Evolutionary conservation across 345 rosid species (phyloP).

Genomic region (Hibiscus syriacus): DNA sequence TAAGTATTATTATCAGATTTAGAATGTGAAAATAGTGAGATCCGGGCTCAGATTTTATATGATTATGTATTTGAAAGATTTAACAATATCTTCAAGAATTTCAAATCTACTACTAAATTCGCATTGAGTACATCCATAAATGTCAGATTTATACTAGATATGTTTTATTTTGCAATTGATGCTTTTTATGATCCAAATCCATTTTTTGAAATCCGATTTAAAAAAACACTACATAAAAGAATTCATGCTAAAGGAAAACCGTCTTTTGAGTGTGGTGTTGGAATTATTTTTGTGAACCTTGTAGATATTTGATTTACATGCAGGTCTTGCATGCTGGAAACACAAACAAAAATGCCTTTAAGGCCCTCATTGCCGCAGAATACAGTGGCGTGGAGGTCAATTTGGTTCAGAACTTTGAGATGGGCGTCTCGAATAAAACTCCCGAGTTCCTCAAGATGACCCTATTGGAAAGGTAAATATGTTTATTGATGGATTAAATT

Average conservation of each 20-base stretch:
- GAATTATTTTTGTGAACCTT: background rate
- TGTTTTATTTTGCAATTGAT: too few relatives aligned
- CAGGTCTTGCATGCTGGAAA: conserved; percentile 59
- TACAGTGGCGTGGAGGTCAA: conserved; percentile 65
- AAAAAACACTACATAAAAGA: too few relatives aligned
- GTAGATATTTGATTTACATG: background rate
- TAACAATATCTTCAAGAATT: too few relatives aligned
- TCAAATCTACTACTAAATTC: too few relatives aligned
- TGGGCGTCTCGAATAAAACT: conserved; percentile 81
- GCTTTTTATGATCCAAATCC: background rate
- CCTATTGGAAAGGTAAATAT: conserved; percentile 84
- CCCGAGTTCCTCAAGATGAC: conserved; percentile 86
- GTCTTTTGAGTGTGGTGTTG: background rate
- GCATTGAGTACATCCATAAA: background rate
- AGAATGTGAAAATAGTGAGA: too few relatives aligned
- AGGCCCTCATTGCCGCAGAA: conserved; percentile 78
- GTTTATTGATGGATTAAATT: background rate
- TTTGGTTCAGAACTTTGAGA: conserved; percentile 49
- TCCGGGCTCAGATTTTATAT: too few relatives aligned
- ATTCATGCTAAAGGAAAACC: too few relatives aligned
- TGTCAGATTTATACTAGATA: background rate
- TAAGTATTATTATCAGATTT: too few relatives aligned
- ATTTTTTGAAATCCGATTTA: too few relatives aligned
- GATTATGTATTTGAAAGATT: too few relatives aligned
- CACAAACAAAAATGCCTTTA: conserved; percentile 56